Evolutionary conservation across 129 eudicot genomes (phyloP).

Genomic region (Arctium lappa): DNA sequence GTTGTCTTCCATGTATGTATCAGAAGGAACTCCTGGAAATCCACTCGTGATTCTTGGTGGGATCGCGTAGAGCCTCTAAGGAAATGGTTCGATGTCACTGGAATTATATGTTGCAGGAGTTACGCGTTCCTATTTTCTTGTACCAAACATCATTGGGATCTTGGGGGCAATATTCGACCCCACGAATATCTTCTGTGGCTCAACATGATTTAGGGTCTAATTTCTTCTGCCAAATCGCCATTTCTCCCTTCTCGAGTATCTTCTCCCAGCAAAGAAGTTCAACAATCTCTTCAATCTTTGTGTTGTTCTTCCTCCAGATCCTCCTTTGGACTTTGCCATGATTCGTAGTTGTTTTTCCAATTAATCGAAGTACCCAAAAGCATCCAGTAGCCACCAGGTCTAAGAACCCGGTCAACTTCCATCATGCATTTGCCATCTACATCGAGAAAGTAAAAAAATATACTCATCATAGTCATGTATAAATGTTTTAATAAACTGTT

Average conservation of each 20-base stretch:
- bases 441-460: too few species aligned
- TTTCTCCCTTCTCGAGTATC: slow-evolving; percentile 41
- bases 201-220: background rate
- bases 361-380: slow-evolving; percentile 73
- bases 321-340: slow-evolving; percentile 69
- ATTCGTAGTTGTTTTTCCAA: slow-evolving; percentile 50
- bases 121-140: slow-evolving; percentile 80
- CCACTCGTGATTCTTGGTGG: slow-evolving; percentile 79
- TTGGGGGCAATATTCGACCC: background rate
- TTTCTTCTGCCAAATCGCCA: slow-evolving; percentile 58
- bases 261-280: slow-evolving; percentile 34
- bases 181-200: background rate
- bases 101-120: slow-evolving; percentile 43
- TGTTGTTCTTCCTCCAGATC: slow-evolving; percentile 59
- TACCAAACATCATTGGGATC: slow-evolving; percentile 52
- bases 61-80: slow-evolving; percentile 76
- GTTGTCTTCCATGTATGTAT: slow-evolving; percentile 64
- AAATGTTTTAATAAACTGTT: too few species aligned
- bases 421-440: slow-evolving; percentile 60
- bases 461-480: too few species aligned
- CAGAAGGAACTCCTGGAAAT: slow-evolving; percentile 73
- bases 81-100: slow-evolving; percentile 55
- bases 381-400: slow-evolving; percentile 77
- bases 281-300: slow-evolving; percentile 55
- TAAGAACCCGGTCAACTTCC: slow-evolving; percentile 23